phyloP scores from a whole-genome alignment of 805 yeast species.

The Spencermartinsiella europaea region DNA sequence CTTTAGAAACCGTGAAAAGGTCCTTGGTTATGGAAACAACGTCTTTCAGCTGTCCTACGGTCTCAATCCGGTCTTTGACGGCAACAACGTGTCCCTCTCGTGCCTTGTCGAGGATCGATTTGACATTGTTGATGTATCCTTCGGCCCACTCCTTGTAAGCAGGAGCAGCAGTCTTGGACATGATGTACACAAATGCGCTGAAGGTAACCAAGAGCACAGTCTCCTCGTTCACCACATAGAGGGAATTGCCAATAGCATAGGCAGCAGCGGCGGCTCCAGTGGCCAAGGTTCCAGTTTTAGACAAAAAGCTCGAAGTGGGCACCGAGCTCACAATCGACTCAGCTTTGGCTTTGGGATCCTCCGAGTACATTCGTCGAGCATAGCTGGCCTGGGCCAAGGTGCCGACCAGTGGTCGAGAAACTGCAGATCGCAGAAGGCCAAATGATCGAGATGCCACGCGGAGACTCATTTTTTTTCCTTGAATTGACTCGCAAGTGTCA shows the following conservation, averaged over 20 bases:
- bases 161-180: conserved; percentile 88
- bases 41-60: conserved; percentile 84
- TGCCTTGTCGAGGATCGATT: conserved; percentile 76
- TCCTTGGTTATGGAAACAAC: conserved; percentile 89
- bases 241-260: conserved; percentile 90
- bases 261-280: conserved; percentile 91
- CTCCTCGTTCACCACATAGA: conserved; percentile 92
- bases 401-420: conserved; percentile 11
- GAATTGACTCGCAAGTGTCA: too few relatives aligned
- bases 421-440: conserved; percentile 9
- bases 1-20: conserved; percentile 90
- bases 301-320: conserved; percentile 82
- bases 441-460: conserved; percentile 19
- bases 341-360: conserved; percentile 89
- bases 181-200: conserved; percentile 65
- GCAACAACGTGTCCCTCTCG: conserved; percentile 88
- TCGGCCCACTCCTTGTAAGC: conserved; percentile 92
- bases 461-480: conserved; percentile 19
- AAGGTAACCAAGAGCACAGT: conserved; percentile 79
- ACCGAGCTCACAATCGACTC: conserved; percentile 81
- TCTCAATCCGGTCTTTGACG: conserved; percentile 84
- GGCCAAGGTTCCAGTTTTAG: conserved; percentile 94
- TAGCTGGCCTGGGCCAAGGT: conserved; percentile 3
- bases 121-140: conserved; percentile 74
- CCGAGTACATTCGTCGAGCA: conserved; percentile 28